A percentile compares a stretch with the other conserved stretches of the same genome.
These are phyloP conservation scores for Fomitopsis palustris DNA, from an alignment of 1,284 basidiomycete species.

Conservation along the genomic window DNA sequence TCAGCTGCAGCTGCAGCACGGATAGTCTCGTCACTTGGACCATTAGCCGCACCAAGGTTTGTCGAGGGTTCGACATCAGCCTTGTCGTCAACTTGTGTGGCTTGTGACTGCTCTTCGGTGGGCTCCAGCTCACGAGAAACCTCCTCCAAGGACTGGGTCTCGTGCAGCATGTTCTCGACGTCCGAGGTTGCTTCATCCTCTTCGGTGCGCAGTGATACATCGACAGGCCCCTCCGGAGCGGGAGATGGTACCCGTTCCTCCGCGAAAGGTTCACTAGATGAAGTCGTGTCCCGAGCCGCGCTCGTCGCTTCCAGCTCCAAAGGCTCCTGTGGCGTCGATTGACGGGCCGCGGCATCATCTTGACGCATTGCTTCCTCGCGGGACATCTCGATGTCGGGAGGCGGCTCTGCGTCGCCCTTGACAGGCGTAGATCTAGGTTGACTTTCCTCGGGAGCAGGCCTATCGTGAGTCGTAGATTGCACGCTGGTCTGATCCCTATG, in stretches of 20 bases:
- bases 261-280: neutral
- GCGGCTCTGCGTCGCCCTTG: neutral
- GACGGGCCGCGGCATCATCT: neutral
- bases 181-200: neutral
- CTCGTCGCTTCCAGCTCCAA: neutral
- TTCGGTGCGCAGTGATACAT: neutral
- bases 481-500: neutral
- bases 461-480: neutral
- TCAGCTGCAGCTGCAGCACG: neutral
- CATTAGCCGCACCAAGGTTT: neutral
- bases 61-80: neutral
- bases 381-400: neutral
- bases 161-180: neutral
- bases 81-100: neutral
- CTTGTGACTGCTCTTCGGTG: neutral
- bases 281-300: no score
- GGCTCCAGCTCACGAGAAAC: neutral
- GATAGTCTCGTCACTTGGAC: conserved; percentile 14
- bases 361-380: neutral
- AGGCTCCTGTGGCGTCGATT: neutral
- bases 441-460: neutral
- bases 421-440: neutral
- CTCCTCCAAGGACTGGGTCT: neutral
- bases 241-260: neutral
- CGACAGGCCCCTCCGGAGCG: neutral